phyloP scores from a whole-genome alignment of 2,329 filamentous ascomycete species.

The Aspergillus quadricinctus region DNA sequence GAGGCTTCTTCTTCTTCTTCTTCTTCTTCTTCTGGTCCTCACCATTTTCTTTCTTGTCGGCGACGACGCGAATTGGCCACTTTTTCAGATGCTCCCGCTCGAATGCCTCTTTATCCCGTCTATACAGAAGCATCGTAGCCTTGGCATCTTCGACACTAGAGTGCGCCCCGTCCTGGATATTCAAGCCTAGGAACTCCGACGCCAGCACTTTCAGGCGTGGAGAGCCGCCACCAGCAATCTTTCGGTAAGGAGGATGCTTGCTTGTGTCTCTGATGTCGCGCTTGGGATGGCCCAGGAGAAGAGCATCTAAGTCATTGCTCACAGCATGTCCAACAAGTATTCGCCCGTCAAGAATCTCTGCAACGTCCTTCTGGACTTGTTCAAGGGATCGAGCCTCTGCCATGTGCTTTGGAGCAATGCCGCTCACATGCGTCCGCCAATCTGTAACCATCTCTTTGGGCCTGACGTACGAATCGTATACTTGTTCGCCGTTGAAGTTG shows the following conservation, averaged over 20 bases:
- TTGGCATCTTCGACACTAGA: constrained; percentile 71
- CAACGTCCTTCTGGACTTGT: constrained; percentile 70
- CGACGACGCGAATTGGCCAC: constrained; percentile 48
- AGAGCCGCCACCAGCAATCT: constrained; percentile 47
- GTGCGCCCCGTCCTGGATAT: constrained; percentile 59
- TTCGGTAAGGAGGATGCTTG: constrained; percentile 68
- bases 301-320: constrained; percentile 68
- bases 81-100: constrained; percentile 72
- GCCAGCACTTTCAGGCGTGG: constrained; percentile 55
- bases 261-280: constrained; percentile 81
- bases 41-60: constrained; percentile 28
- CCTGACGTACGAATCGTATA: constrained; percentile 90
- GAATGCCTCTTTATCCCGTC: constrained; percentile 76
- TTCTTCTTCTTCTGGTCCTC: constrained; percentile 42
- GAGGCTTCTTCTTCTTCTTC: constrained; percentile 46
- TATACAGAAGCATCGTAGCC: constrained; percentile 84
- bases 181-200: constrained; percentile 53
- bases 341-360: constrained; percentile 62
- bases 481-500: constrained; percentile 85
- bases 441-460: constrained; percentile 76
- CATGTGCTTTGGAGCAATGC: constrained; percentile 72
- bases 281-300: constrained; percentile 74
- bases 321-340: constrained; percentile 82
- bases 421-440: constrained; percentile 84
- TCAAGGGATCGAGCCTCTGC: constrained; percentile 65